Conservation (phyloP, 495 filamentous ascomycete genomes). For the Penicillium tannophilum region DNA sequence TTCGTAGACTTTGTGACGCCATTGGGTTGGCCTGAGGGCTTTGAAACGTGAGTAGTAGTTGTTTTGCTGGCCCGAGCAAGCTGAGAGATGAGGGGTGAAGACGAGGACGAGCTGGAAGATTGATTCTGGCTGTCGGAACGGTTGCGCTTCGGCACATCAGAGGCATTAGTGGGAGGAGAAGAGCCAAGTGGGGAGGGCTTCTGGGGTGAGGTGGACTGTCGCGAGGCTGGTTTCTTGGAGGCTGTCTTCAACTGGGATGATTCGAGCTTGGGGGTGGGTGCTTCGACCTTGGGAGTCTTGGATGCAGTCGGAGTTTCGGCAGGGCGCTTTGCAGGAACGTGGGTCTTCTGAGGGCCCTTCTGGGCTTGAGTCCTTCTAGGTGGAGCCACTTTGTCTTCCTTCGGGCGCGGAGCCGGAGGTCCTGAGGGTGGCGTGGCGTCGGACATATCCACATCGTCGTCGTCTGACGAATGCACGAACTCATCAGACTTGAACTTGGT, state of each 20-base stretch:
- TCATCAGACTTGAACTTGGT: conserved; percentile 70
- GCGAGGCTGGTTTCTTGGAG: conserved; percentile 43
- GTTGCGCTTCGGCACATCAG: conserved; percentile 51
- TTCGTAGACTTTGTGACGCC: conserved; percentile 30
- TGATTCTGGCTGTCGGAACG: conserved; percentile 47
- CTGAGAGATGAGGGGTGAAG: conserved; percentile 48
- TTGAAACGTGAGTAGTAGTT: conserved; percentile 15
- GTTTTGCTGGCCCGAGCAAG: conserved; percentile 32
- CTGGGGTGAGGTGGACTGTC: conserved; percentile 56
- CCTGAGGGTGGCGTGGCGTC: conserved; percentile 31
- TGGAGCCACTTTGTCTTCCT: conserved; percentile 15
- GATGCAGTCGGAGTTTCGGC: conserved; percentile 15
- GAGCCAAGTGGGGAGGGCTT: conserved; percentile 76
- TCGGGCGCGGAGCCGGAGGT: conserved; percentile 22
- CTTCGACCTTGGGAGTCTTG: conserved; percentile 26
- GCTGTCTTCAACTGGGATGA: conserved; percentile 32
- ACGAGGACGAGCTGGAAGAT: conserved; percentile 45
- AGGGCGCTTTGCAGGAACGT: conserved; percentile 19
- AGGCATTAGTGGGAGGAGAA: conserved; percentile 76
- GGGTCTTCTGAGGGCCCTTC: conserved; percentile 13
- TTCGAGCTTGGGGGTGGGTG: conserved; percentile 26
- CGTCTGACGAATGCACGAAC: conserved; percentile 75
- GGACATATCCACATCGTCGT: conserved; percentile 61
- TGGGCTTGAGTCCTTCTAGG: conserved; percentile 18
- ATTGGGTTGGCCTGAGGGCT: conserved; percentile 29